Conservation (phyloP, 306 rosid species). For the Prunus salicina region DNA sequence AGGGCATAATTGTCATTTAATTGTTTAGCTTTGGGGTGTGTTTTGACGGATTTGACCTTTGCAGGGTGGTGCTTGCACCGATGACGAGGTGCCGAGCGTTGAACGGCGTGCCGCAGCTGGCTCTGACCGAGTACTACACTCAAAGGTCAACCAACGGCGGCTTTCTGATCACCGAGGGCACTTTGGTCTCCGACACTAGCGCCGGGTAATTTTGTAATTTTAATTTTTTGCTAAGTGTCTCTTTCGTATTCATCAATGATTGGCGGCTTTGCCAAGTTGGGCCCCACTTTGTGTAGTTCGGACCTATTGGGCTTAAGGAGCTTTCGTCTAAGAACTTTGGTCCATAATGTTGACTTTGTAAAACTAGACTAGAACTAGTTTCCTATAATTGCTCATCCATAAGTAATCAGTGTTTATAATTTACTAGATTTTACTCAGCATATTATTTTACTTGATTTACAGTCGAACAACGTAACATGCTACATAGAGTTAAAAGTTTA, state of each 20-base stretch:
- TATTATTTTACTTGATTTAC: not conserved
- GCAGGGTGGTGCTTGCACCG: slow-evolving; percentile 64
- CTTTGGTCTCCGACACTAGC: slow-evolving; percentile 36
- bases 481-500: no score
- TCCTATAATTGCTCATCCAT: not conserved
- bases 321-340: not conserved
- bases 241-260: not conserved
- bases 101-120: slow-evolving; percentile 40
- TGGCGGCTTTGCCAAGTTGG: not conserved
- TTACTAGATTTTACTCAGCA: no score
- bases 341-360: not conserved
- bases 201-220: slow-evolving; percentile 50
- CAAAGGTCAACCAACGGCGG: slow-evolving; percentile 55
- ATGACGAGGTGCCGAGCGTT: slow-evolving; percentile 57
- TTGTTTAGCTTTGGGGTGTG: not conserved
- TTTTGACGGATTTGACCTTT: slow-evolving; percentile 1
- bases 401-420: not conserved
- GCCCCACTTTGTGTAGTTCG: not conserved
- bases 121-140: slow-evolving; percentile 40
- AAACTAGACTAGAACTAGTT: not conserved
- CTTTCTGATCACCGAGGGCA: slow-evolving; percentile 52
- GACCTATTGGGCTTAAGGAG: not conserved
- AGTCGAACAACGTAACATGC: not conserved
- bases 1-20: not conserved
- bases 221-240: not conserved